Conservation (phyloP, 306 rosid genomes). For the Lathyrus sativus region DNA sequence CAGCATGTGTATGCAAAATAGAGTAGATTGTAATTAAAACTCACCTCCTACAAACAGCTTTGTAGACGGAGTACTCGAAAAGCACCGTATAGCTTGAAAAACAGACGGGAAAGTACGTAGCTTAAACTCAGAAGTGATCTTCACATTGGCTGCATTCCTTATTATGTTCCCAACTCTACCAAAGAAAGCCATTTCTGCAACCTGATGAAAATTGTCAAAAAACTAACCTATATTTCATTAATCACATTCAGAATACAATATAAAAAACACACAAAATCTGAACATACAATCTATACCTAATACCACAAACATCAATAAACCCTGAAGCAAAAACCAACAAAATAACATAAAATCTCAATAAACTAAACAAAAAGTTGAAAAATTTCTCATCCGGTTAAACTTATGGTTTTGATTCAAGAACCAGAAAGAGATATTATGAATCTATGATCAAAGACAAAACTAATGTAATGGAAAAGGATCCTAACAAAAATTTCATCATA, state of each 20-base stretch:
- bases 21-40: conserved; percentile 7
- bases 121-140: conserved; percentile 44
- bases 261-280: not conserved
- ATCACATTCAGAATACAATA: not conserved
- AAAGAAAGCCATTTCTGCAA: conserved; percentile 72
- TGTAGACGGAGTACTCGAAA: conserved; percentile 54
- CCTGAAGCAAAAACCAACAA: not conserved
- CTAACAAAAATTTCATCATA: too few species aligned
- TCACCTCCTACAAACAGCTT: conserved; percentile 89
- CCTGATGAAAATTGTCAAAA: conserved; percentile 38
- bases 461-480: too few species aligned
- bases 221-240: not conserved
- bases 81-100: conserved; percentile 65
- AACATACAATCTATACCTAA: not conserved
- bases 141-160: conserved; percentile 55
- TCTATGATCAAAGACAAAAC: not conserved
- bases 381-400: not conserved
- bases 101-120: conserved; percentile 52
- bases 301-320: not conserved
- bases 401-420: not conserved
- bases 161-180: conserved; percentile 74
- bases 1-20: not conserved
- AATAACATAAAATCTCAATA: not conserved
- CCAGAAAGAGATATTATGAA: not conserved
- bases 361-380: not conserved